These are phyloP conservation scores for Hyaloscypha finlandica DNA, from an alignment of 495 filamentous ascomycete species.

Conservation along the genomic window DNA sequence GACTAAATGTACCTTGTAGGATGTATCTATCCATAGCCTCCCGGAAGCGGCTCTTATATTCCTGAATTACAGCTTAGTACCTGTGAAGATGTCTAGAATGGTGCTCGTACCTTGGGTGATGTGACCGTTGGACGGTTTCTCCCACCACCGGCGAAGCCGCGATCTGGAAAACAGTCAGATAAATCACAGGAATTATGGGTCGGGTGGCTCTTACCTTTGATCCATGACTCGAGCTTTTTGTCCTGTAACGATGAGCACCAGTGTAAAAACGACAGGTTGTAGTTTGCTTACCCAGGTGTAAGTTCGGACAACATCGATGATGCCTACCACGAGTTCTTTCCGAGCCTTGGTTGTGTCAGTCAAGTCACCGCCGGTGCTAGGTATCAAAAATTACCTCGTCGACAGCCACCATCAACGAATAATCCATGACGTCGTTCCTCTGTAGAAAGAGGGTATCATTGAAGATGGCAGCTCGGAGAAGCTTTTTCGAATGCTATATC, in stretches of 20 bases:
- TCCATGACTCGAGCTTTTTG: conserved; percentile 98
- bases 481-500: conserved; percentile 74
- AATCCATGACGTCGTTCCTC: conserved; percentile 97
- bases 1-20: conserved; percentile 46
- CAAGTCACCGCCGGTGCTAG: neutral
- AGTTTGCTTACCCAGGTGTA: conserved; percentile 73
- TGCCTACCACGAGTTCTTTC: conserved; percentile 92
- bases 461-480: conserved; percentile 82
- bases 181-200: neutral
- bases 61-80: conserved; percentile 37
- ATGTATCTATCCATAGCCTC: conserved; percentile 97
- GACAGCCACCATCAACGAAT: conserved; percentile 96
- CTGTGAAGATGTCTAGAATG: neutral
- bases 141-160: conserved; percentile 80
- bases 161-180: conserved; percentile 46
- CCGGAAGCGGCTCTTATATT: conserved; percentile 94
- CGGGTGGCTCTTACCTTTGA: conserved; percentile 55
- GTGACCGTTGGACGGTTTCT: conserved; percentile 94
- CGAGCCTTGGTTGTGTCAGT: conserved; percentile 29
- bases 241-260: conserved; percentile 44
- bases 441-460: conserved; percentile 96
- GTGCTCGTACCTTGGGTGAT: conserved; percentile 63
- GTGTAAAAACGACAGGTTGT: neutral
- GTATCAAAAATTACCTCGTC: conserved; percentile 61
- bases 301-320: conserved; percentile 97